A percentile compares a stretch with the other conserved stretches of the same genome.
phyloP scores from a whole-genome alignment of 352 stramenopile species.

The Pythium oligandrum region DNA sequence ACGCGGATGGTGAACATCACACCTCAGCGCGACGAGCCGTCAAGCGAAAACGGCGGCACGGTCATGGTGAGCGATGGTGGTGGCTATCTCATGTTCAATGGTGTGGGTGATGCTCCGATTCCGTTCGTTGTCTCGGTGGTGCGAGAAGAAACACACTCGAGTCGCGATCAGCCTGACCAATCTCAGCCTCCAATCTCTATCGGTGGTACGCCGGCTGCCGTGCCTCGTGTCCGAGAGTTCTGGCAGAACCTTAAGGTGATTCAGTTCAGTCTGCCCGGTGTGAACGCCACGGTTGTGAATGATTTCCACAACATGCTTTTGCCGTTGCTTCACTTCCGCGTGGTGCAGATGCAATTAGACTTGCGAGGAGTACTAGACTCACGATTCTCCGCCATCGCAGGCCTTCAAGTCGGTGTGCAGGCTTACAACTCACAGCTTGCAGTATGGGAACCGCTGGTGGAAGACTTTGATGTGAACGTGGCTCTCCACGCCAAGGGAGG shows the following conservation, averaged over 20 bases:
- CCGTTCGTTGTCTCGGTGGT: constrained; percentile 71
- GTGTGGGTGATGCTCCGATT: constrained; percentile 75
- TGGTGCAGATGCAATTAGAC: constrained; percentile 61
- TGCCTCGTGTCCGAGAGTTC: constrained; percentile 14
- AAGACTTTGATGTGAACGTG: constrained; percentile 81
- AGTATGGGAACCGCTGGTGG: constrained; percentile 79
- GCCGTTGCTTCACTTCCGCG: constrained; percentile 69
- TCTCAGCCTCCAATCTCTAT: neutral
- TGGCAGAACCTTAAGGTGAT: constrained; percentile 69
- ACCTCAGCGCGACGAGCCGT: constrained; percentile 26
- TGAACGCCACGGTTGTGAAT: constrained; percentile 82
- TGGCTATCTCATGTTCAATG: constrained; percentile 86
- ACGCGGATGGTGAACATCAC: constrained; percentile 22
- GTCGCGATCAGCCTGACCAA: neutral
- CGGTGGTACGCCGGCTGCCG: constrained; percentile 4
- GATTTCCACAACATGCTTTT: constrained; percentile 88
- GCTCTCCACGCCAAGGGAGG: constrained; percentile 63
- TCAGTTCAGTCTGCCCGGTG: constrained; percentile 65
- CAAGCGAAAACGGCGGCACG: constrained; percentile 19
- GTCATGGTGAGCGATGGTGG: constrained; percentile 33
- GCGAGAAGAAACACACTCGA: constrained; percentile 14
- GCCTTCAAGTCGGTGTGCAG: constrained; percentile 67
- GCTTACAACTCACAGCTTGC: constrained; percentile 84
- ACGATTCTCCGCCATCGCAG: constrained; percentile 55
- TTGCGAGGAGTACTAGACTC: constrained; percentile 58